These are phyloP conservation scores for Cladosporium halotolerans DNA, from an alignment of 2,329 filamentous ascomycete species.

Conservation along the genomic window DNA sequence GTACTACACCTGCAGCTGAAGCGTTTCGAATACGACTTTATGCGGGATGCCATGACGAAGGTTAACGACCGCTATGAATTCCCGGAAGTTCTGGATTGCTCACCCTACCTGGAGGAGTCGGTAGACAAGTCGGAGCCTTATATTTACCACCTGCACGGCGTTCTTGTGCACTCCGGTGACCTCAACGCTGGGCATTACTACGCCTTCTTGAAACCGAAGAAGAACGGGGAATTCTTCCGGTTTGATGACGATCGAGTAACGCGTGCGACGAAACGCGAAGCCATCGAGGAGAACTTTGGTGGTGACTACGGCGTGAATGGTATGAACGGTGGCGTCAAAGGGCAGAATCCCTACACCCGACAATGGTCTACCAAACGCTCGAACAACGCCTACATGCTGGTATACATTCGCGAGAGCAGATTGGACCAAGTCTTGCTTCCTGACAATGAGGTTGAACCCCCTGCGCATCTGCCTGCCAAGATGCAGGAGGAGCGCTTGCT, in stretches of 20 bases:
- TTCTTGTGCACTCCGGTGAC: slow-evolving; percentile 93
- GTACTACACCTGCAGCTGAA: slow-evolving; percentile 93
- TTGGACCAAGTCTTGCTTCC: slow-evolving; percentile 76
- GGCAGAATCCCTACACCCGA: slow-evolving; percentile 59
- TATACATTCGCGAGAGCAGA: slow-evolving; percentile 84
- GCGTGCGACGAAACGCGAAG: slow-evolving; percentile 84
- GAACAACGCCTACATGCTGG: slow-evolving; percentile 96
- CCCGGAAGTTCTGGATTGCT: slow-evolving; percentile 73
- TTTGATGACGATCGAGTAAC: slow-evolving; percentile 97
- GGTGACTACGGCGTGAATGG: slow-evolving; percentile 63
- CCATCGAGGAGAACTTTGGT: slow-evolving; percentile 93
- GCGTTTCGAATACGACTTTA: slow-evolving; percentile 95
- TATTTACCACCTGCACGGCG: slow-evolving; percentile 87
- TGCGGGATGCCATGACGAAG: slow-evolving; percentile 97
- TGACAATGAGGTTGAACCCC: slow-evolving; percentile 71
- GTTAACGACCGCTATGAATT: slow-evolving; percentile 92
- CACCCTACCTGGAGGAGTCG: slow-evolving; percentile 78
- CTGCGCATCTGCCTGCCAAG: slow-evolving; percentile 68
- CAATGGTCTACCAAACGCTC: slow-evolving; percentile 60
- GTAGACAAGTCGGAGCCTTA: slow-evolving; percentile 85
- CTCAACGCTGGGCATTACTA: slow-evolving; percentile 98
- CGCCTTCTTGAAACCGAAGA: slow-evolving; percentile 87
- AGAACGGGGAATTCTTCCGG: slow-evolving; percentile 91
- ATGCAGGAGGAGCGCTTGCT: slow-evolving; percentile 76
- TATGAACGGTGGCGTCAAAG: slow-evolving; percentile 50